Evolutionary conservation across 345 rosid species (phyloP).

Genomic region (Salix exigua): DNA sequence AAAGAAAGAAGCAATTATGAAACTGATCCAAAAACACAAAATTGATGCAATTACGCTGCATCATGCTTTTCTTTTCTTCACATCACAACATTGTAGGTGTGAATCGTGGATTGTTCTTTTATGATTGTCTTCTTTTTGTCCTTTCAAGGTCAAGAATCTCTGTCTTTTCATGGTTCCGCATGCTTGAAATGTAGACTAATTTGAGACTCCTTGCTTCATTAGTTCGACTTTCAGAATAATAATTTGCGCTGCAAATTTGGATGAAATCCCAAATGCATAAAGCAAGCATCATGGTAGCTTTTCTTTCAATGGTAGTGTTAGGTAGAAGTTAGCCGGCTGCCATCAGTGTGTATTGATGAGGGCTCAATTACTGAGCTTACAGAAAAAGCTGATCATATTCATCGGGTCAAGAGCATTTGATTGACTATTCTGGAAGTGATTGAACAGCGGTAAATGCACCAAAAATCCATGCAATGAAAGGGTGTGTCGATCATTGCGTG

Average conservation of each 20-base stretch:
- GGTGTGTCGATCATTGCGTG: not conserved
- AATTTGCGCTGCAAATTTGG: not conserved
- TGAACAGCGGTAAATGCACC: not conserved
- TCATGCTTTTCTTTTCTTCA: not conserved
- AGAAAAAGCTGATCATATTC: not conserved
- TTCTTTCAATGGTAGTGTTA: not conserved
- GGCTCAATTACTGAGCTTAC: not conserved
- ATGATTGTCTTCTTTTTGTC: not conserved
- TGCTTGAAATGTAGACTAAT: not conserved
- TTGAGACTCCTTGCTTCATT: not conserved
- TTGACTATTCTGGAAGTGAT: not conserved
- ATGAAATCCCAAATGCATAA: not conserved
- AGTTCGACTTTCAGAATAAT: not conserved
- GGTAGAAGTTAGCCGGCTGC: not conserved
- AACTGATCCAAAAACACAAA: constrained; percentile 11
- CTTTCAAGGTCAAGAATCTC: not conserved
- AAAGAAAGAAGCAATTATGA: constrained; percentile 2
- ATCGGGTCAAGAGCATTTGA: not conserved
- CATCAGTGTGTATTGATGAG: not conserved
- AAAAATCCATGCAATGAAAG: not conserved
- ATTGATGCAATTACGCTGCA: not conserved
- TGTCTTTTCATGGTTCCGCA: not conserved
- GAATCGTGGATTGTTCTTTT: not conserved
- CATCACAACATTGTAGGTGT: not conserved
- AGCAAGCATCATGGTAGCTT: not conserved